A percentile compares a stretch with the other conserved stretches of the same genome.
Evolutionary conservation across 1,284 basidiomycete species (phyloP).

Genomic region (Exobasidium cylindrosporum): DNA sequence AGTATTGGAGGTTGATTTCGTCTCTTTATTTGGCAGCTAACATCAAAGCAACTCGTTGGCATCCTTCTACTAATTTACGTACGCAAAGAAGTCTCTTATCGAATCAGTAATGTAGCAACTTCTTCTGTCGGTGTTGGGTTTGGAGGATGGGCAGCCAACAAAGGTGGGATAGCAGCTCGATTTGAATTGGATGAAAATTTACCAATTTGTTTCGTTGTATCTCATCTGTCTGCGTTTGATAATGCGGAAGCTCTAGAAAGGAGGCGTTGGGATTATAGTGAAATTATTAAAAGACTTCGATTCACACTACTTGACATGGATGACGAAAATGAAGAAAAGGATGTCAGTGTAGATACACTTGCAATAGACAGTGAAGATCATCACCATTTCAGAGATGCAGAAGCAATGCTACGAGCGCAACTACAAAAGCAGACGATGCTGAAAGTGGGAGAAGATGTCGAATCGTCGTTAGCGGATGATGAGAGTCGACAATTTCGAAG

Average conservation of each 20-base stretch:
- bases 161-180: slow-evolving; percentile 20
- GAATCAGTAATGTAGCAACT: not conserved
- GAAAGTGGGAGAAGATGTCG: slow-evolving; percentile 82
- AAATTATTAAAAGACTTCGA: slow-evolving; percentile 9
- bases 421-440: slow-evolving; percentile 76
- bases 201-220: slow-evolving; percentile 89
- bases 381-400: slow-evolving; percentile 66
- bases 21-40: not conserved
- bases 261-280: slow-evolving; percentile 13
- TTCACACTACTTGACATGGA: slow-evolving; percentile 78
- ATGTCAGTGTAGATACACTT: slow-evolving; percentile 63
- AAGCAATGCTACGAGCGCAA: slow-evolving; percentile 83
- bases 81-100: not conserved
- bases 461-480: slow-evolving; percentile 64
- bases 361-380: slow-evolving; percentile 7
- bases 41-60: slow-evolving; percentile 21
- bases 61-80: slow-evolving; percentile 21
- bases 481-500: not conserved
- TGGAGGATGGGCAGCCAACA: slow-evolving; percentile 25
- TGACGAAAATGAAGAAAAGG: slow-evolving; percentile 77
- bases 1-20: not conserved
- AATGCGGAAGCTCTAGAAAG: slow-evolving; percentile 5
- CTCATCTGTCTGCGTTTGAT: slow-evolving; percentile 75
- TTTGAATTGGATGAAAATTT: slow-evolving; percentile 57
- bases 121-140: slow-evolving; percentile 18